Conservation (phyloP, 176 grass and related monocot genomes). For the Eleusine coracana region DNA sequence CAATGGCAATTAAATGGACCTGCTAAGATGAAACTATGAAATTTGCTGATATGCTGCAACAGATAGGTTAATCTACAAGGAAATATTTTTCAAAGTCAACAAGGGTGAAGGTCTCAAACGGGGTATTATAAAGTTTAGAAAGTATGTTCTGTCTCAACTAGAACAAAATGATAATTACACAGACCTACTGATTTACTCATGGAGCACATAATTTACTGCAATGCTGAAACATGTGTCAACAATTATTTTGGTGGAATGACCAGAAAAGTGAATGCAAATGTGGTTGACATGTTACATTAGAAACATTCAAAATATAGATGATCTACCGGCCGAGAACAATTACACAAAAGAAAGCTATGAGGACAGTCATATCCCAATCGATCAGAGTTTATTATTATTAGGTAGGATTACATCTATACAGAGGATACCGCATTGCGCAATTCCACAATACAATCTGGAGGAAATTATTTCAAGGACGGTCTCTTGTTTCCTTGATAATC, state of each 20-base stretch:
- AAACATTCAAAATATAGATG: constrained; percentile 16
- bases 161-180: neutral
- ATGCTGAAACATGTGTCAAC: neutral
- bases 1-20: too few relatives aligned
- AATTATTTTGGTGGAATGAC: neutral
- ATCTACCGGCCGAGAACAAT: neutral
- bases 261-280: neutral
- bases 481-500: neutral
- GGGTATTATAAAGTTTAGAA: neutral
- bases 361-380: too few relatives aligned
- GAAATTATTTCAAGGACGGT: neutral
- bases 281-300: neutral
- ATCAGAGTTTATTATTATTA: neutral
- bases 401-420: neutral
- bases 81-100: too few relatives aligned
- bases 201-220: neutral
- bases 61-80: too few relatives aligned
- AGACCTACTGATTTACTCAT: neutral
- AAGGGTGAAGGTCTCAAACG: too few relatives aligned
- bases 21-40: too few relatives aligned
- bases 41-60: too few relatives aligned
- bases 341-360: too few relatives aligned
- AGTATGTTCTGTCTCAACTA: neutral
- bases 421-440: neutral
- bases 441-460: neutral